A percentile compares a stretch with the other conserved stretches of the same genome.
Conservation (phyloP, 345 rosid genomes). For the Luvunga scandens region DNA sequence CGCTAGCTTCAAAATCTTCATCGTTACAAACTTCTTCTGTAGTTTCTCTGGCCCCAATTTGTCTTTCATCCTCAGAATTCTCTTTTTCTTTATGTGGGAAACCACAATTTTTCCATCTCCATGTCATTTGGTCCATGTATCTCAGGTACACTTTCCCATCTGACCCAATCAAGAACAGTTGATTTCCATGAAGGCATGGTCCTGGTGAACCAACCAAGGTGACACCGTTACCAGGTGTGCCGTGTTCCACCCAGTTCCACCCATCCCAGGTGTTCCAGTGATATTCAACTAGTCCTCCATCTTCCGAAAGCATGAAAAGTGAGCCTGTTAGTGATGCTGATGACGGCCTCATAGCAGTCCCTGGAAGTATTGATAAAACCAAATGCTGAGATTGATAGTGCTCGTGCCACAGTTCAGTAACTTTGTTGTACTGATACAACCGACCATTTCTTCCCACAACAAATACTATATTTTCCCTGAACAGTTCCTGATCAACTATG, state of each 20-base stretch:
- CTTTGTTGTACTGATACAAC: slow-evolving; percentile 63
- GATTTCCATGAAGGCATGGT: slow-evolving; percentile 53
- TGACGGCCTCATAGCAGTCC: slow-evolving; percentile 50
- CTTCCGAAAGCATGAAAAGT: slow-evolving; percentile 60
- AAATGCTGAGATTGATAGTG: slow-evolving; percentile 67
- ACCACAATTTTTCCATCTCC: slow-evolving; percentile 64
- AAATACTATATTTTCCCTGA: slow-evolving; percentile 53
- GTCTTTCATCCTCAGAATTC: slow-evolving; percentile 18
- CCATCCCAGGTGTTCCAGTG: slow-evolving; percentile 64
- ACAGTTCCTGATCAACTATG: slow-evolving; percentile 60
- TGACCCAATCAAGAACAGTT: slow-evolving; percentile 54
- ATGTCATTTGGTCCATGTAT: slow-evolving; percentile 46
- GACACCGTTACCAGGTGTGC: slow-evolving; percentile 53
- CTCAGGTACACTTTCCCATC: slow-evolving; percentile 59
- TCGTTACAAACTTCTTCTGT: slow-evolving; percentile 33
- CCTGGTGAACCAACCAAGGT: slow-evolving; percentile 53
- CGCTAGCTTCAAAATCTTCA: slow-evolving; percentile 27
- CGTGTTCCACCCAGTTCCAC: slow-evolving; percentile 73
- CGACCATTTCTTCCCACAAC: slow-evolving; percentile 46
- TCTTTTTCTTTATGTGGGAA: slow-evolving; percentile 29
- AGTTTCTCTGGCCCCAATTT: background rate
- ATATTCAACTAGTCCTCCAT: slow-evolving; percentile 62
- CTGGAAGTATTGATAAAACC: slow-evolving; percentile 44
- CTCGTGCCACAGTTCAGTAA: slow-evolving; percentile 63
- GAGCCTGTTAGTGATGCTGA: slow-evolving; percentile 49